phyloP scores from a whole-genome alignment of 495 filamentous ascomycete genomes.

The Penicillium simplicissimum region DNA sequence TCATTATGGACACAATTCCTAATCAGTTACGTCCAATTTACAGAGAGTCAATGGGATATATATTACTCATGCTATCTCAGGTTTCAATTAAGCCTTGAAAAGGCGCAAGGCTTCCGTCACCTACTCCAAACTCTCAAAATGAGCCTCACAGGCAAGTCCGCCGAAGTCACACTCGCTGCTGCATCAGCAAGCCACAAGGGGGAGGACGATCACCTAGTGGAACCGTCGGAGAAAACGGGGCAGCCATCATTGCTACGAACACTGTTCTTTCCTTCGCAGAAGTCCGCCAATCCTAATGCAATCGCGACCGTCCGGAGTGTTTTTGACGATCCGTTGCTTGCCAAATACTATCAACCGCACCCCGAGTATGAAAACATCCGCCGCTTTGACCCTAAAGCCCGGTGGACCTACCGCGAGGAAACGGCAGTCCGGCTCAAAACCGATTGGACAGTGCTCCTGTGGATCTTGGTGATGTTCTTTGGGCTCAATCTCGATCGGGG shows the following conservation, averaged over 20 bases:
- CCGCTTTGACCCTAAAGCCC: slow-evolving; percentile 48
- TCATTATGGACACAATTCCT: background rate
- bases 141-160: background rate
- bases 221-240: background rate
- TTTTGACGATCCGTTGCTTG: slow-evolving; percentile 48
- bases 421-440: slow-evolving; percentile 28
- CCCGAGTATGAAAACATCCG: slow-evolving; percentile 51
- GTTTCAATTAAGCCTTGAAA: background rate
- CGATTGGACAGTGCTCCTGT: slow-evolving; percentile 49
- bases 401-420: slow-evolving; percentile 54
- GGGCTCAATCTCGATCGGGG: slow-evolving; percentile 72
- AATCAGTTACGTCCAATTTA: background rate
- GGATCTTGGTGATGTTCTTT: slow-evolving; percentile 76
- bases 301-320: slow-evolving; percentile 55
- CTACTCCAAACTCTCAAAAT: background rate
- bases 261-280: background rate
- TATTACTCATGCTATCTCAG: background rate
- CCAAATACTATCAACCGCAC: slow-evolving; percentile 49
- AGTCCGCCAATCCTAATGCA: slow-evolving; percentile 41
- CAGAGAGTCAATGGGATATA: background rate
- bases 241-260: background rate
- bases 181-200: background rate
- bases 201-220: background rate
- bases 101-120: background rate
- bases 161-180: background rate